Percentiles rank a stretch among this genome's conserved stretches.
Conservation (phyloP, 192 early-diverging fungal species). For the Coemansia sp. region DNA sequence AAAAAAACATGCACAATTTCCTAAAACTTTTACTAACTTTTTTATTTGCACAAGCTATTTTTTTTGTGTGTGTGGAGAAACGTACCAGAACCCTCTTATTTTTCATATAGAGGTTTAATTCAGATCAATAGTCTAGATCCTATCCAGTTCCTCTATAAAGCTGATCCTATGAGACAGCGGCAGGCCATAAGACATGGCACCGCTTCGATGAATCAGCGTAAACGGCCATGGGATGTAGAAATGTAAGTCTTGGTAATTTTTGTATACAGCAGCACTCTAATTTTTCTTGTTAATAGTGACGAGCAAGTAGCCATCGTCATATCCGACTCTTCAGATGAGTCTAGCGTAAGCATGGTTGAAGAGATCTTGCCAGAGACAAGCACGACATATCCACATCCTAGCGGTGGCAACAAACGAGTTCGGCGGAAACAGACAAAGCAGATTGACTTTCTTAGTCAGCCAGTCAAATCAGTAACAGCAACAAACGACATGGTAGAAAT, state of each 20-base stretch:
- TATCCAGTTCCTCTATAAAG: background rate
- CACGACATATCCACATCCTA: constrained; percentile 5
- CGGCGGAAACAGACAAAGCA: background rate
- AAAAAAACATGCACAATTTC: too few relatives aligned
- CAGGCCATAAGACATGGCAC: background rate
- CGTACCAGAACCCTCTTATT: too few relatives aligned
- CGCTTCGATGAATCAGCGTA: background rate
- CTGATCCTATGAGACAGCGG: background rate
- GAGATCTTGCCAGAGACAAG: constrained; percentile 8
- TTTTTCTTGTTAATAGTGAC: background rate
- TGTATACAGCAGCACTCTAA: background rate
- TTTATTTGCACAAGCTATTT: background rate
- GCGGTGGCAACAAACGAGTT: constrained; percentile 1
- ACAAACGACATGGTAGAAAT: too few relatives aligned
- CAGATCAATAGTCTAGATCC: constrained; percentile 6
- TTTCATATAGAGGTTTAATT: background rate
- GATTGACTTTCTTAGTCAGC: background rate
- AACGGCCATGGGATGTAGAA: background rate
- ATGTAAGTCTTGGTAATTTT: background rate
- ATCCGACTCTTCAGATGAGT: constrained; percentile 10
- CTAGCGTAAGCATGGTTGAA: constrained; percentile 5
- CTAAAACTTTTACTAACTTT: too few relatives aligned
- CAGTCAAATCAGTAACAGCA: too few relatives aligned
- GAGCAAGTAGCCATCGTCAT: constrained; percentile 5
- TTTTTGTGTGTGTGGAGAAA: constrained; percentile 1